Evolutionary conservation across 495 filamentous ascomycete species (phyloP), one percentile per base, ranked within the genome.

Genomic region (Neurospora cerealis): DNA sequence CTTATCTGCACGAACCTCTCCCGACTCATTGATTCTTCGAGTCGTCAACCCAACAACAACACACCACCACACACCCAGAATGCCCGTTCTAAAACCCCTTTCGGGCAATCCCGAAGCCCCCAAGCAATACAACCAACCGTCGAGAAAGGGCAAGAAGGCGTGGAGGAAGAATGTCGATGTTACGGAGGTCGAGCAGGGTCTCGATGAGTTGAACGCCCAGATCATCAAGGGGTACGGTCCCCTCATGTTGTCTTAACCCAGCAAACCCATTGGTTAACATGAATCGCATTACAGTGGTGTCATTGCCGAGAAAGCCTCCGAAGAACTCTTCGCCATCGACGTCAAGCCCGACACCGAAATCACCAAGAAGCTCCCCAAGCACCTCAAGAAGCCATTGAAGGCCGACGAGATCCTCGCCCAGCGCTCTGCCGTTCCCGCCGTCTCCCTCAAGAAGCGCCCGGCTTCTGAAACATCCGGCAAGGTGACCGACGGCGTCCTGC

Each of bases 101-200:
- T 73, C 78, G 73, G 77, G 78, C 32, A 69, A 86, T 80, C 80
- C 83, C 75, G 79, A 83, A 9, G 84, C 83, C 21, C 87, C 87
- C 60, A 78, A 84, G 70, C 86, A 87, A 60, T 83, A 85, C 80
- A 94, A 91, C 76, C 96, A 98, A 81, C 90, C 95, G 54, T 97
- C 95, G 13, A 87, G 96, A 78, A 99, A 98, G 82, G 95, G 96
- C 75, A 99, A 99, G 85, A 97, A 95, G 83, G 96, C 96, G 24
- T 99, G 96, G 96, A 88, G 96, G 76, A 99, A 98, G 82, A 96
- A 99, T 85, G 93, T 98, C 78, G 94, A 99, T 82, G 87, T 98
- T 69, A 89, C 93, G 17, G 91, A 96, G 72, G 87, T 99, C 34
- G 87, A 93, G 76, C 85, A 91, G 75, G 96, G 96, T 62, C 88